Conservation (phyloP, 2,329 filamentous ascomycete genomes). For the Penicillium sp. region DNA sequence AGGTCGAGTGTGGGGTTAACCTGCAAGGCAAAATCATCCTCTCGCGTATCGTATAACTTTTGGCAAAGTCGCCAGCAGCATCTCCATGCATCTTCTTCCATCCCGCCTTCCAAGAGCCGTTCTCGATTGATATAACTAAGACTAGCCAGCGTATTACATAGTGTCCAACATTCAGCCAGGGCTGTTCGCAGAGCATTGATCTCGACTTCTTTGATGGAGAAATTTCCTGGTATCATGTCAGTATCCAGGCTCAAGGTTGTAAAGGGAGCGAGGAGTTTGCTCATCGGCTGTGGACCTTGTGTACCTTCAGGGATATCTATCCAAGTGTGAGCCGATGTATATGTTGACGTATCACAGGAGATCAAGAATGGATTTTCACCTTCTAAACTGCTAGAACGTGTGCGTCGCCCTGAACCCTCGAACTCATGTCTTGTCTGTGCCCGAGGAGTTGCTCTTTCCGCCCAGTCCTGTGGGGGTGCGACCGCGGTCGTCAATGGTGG, state of each 20-base stretch:
- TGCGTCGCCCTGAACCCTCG: constrained; percentile 52
- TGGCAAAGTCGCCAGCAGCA: constrained; percentile 93
- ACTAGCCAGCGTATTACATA: constrained; percentile 86
- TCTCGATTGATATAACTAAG: constrained; percentile 81
- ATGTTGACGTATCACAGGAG: neutral
- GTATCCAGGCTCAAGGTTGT: constrained; percentile 21
- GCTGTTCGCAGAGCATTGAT: constrained; percentile 70
- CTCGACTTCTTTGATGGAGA: constrained; percentile 55
- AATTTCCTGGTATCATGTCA: constrained; percentile 33
- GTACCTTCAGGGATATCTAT: constrained; percentile 37
- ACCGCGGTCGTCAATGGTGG: constrained; percentile 76
- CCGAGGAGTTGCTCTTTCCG: constrained; percentile 72
- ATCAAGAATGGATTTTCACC: constrained; percentile 48
- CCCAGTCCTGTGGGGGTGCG: constrained; percentile 62
- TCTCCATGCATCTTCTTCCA: constrained; percentile 87
- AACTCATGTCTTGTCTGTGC: constrained; percentile 81
- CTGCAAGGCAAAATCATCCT: constrained; percentile 67
- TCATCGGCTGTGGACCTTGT: neutral
- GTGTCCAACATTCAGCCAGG: constrained; percentile 85
- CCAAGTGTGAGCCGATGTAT: constrained; percentile 13
- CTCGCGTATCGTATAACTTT: constrained; percentile 77
- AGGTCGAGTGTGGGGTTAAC: constrained; percentile 77
- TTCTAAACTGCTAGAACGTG: constrained; percentile 72
- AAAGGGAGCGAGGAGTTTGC: constrained; percentile 17
- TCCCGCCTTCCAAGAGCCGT: constrained; percentile 73